Percentiles rank a stretch among this genome's conserved stretches.
Evolutionary conservation across 352 stramenopile genomes (phyloP).

Genomic region (Peronosclerospora sorghi): DNA sequence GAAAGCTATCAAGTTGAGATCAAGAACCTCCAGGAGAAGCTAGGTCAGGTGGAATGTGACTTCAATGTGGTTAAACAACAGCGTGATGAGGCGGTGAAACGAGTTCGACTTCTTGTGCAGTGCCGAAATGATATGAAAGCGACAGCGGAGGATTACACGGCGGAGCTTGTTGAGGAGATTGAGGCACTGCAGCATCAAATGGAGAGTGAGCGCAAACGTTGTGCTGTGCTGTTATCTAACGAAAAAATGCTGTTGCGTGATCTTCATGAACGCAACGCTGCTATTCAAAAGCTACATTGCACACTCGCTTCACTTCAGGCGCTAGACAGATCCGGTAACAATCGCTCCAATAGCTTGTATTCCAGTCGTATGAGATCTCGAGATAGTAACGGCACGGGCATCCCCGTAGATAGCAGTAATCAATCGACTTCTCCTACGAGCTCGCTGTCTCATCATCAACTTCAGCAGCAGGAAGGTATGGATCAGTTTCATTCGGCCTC

Average conservation of each 20-base stretch:
- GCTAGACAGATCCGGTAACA: conserved; percentile 9
- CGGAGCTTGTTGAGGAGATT: conserved; percentile 58
- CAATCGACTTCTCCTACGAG: conserved; percentile 19
- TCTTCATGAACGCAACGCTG: conserved; percentile 52
- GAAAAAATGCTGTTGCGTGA: conserved; percentile 67
- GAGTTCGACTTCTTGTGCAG: conserved; percentile 39
- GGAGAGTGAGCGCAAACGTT: conserved; percentile 54
- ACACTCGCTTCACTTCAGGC: too few species aligned
- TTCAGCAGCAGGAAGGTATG: conserved; percentile 5
- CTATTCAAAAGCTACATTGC: conserved; percentile 41
- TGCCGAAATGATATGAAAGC: conserved; percentile 58
- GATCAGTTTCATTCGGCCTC: too few species aligned
- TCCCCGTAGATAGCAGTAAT: conserved; percentile 20
- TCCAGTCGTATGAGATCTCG: conserved; percentile 12
- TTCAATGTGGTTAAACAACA: conserved; percentile 34
- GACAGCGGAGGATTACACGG: conserved; percentile 48
- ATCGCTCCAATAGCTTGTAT: conserved; percentile 9
- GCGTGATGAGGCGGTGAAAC: conserved; percentile 48
- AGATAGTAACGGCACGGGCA: conserved; percentile 13
- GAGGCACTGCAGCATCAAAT: conserved; percentile 52
- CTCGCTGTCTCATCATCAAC: conserved; percentile 12
- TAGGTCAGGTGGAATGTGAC: conserved; percentile 33
- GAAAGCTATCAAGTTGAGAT: conserved; percentile 49
- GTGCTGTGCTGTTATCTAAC: conserved; percentile 44
- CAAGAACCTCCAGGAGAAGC: conserved; percentile 24